Conservation (phyloP, 176 grass and related monocot genomes). For the Zizania latifolia region DNA sequence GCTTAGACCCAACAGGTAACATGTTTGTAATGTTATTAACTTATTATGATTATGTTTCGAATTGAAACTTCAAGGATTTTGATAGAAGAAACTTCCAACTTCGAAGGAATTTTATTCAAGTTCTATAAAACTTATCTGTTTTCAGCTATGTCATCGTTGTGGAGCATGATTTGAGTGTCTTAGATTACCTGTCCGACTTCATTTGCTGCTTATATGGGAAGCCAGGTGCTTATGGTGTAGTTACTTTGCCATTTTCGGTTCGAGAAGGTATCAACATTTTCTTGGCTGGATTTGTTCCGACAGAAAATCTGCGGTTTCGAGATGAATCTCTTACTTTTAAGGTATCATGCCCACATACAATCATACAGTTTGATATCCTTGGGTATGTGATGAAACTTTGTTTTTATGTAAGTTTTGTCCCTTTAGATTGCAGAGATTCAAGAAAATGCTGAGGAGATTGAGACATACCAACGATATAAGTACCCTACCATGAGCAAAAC, state of each 20-base stretch:
- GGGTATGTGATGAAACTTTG: too few species aligned
- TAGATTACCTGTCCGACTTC: conserved; percentile 76
- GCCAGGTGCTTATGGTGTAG: conserved; percentile 68
- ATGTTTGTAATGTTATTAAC: too few species aligned
- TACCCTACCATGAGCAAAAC: conserved; percentile 76
- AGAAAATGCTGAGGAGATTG: conserved; percentile 46
- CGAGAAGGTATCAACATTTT: conserved; percentile 87
- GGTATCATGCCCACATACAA: conserved; percentile 30
- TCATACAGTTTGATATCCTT: too few species aligned
- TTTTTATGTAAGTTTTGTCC: background rate
- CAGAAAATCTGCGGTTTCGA: conserved; percentile 68
- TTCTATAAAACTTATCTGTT: too few species aligned
- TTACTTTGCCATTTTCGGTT: conserved; percentile 70
- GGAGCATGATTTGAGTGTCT: conserved; percentile 63
- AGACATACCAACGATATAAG: conserved; percentile 70
- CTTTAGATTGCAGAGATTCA: conserved; percentile 71
- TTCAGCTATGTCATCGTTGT: conserved; percentile 83
- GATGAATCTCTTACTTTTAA: conserved; percentile 81
- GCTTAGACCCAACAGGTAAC: conserved; percentile 46
- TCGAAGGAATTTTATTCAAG: too few species aligned
- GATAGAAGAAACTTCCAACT: too few species aligned
- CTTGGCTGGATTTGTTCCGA: conserved; percentile 66
- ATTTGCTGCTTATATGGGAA: conserved; percentile 83
- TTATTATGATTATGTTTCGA: too few species aligned
- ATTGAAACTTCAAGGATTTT: too few species aligned